phyloP scores from a whole-genome alignment of 2,329 filamentous ascomycete genomes.

The Trichoderma endophyticum region DNA sequence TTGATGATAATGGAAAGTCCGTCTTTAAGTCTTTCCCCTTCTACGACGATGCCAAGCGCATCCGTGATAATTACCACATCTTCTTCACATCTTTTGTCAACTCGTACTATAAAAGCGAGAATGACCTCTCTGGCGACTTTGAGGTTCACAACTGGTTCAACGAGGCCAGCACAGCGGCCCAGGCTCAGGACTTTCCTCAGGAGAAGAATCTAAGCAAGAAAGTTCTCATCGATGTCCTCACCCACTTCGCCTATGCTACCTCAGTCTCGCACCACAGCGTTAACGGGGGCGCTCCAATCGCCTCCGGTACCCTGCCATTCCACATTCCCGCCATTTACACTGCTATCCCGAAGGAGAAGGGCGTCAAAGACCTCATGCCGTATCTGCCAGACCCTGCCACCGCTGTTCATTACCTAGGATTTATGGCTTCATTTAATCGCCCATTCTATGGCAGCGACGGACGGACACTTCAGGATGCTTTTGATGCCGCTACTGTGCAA shows the following conservation, averaged over 20 bases:
- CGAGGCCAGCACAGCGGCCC: slow-evolving; percentile 34
- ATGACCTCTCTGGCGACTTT: slow-evolving; percentile 33
- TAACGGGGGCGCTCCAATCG: slow-evolving; percentile 41
- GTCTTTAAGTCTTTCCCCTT: slow-evolving; percentile 37
- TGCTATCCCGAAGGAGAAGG: slow-evolving; percentile 39
- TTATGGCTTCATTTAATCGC: not conserved
- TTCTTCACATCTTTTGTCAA: slow-evolving; percentile 43
- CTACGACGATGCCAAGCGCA: slow-evolving; percentile 34
- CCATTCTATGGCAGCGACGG: not conserved
- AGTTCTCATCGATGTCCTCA: slow-evolving; percentile 40
- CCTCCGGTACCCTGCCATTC: slow-evolving; percentile 38
- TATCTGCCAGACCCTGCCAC: slow-evolving; percentile 33
- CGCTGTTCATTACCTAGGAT: slow-evolving; percentile 35
- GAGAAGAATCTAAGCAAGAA: slow-evolving; percentile 38
- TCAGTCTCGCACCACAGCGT: slow-evolving; percentile 38
- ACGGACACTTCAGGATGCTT: not conserved
- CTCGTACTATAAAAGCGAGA: slow-evolving; percentile 40
- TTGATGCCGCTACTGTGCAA: not conserved
- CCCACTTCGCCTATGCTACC: slow-evolving; percentile 30
- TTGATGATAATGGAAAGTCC: slow-evolving; percentile 34
- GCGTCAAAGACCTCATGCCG: slow-evolving; percentile 33
- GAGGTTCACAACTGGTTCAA: slow-evolving; percentile 45
- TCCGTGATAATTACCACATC: slow-evolving; percentile 34
- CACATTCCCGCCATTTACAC: slow-evolving; percentile 41
- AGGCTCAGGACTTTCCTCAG: slow-evolving; percentile 27